Evolutionary conservation across 2,329 filamentous ascomycete genomes (phyloP).

Genomic region (Pestalotiopsis sp.): DNA sequence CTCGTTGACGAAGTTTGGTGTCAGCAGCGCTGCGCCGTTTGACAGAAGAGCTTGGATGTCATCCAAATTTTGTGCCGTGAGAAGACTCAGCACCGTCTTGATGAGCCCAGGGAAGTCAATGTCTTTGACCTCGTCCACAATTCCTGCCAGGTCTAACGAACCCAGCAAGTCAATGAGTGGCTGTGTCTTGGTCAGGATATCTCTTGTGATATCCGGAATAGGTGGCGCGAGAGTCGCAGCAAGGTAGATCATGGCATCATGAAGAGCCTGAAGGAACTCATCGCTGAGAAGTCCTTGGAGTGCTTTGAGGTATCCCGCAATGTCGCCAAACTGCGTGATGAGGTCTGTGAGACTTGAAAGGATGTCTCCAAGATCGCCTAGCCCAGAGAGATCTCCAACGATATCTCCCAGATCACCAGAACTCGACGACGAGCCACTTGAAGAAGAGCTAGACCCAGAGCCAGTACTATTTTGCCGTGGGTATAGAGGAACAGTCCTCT

Average conservation of each 20-base stretch:
- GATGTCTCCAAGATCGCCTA: constrained; percentile 27
- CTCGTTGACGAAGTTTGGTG: constrained; percentile 11
- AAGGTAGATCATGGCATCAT: constrained; percentile 43
- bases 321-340: constrained; percentile 25
- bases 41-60: neutral
- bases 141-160: constrained; percentile 27
- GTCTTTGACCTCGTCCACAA: constrained; percentile 28
- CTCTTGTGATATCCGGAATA: constrained; percentile 28
- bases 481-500: constrained; percentile 21
- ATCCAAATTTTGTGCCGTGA: neutral
- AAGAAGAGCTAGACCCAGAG: constrained; percentile 18
- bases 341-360: constrained; percentile 25
- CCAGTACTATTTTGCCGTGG: constrained; percentile 25
- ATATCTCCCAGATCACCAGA: constrained; percentile 20
- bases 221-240: constrained; percentile 39
- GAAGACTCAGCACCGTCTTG: constrained; percentile 13
- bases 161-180: constrained; percentile 28
- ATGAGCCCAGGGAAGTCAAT: constrained; percentile 36
- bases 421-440: constrained; percentile 2
- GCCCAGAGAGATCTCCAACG: constrained; percentile 15
- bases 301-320: constrained; percentile 30
- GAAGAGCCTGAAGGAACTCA: constrained; percentile 41
- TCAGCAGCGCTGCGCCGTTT: constrained; percentile 7
- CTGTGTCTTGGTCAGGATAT: constrained; percentile 28
- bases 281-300: constrained; percentile 33